These are phyloP conservation scores for Tylopilus plumbeoviolaceoides DNA, from an alignment of 768 basidiomycete species.

Conservation along the genomic window DNA sequence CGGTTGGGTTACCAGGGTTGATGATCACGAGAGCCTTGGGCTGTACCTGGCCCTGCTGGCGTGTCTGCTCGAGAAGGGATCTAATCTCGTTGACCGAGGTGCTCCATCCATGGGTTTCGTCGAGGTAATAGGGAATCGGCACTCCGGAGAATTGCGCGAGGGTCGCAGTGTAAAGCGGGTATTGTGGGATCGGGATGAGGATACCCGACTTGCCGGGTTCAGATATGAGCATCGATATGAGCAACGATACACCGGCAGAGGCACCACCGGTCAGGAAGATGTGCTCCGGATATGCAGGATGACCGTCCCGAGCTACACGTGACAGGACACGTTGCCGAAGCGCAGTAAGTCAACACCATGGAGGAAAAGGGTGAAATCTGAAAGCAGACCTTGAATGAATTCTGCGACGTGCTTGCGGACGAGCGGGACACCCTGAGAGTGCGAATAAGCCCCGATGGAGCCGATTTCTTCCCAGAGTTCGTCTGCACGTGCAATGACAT, in stretches of 20 bases:
- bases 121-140: conserved; percentile 84
- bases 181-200: conserved; percentile 97
- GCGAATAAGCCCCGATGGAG: conserved; percentile 92
- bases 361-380: background rate
- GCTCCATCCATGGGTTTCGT: conserved; percentile 79
- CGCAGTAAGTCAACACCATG: conserved; percentile 4
- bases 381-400: conserved; percentile 74
- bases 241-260: conserved; percentile 86
- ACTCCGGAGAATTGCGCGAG: conserved; percentile 82
- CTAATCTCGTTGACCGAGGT: conserved; percentile 69
- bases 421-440: conserved; percentile 86
- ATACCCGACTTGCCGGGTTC: conserved; percentile 61
- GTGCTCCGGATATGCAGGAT: conserved; percentile 71
- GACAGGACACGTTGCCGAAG: no score
- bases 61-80: conserved; percentile 61
- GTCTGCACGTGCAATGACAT: conserved; percentile 80
- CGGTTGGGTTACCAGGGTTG: conserved; percentile 98
- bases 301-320: conserved; percentile 79
- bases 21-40: conserved; percentile 92
- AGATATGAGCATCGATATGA: conserved; percentile 76
- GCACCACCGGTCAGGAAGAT: conserved; percentile 97
- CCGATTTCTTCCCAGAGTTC: conserved; percentile 84
- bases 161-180: conserved; percentile 94
- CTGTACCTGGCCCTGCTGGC: conserved; percentile 48
- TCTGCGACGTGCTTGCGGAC: conserved; percentile 86